Conservation (phyloP, 805 yeast species). For the Jamesozyma piceae region DNA sequence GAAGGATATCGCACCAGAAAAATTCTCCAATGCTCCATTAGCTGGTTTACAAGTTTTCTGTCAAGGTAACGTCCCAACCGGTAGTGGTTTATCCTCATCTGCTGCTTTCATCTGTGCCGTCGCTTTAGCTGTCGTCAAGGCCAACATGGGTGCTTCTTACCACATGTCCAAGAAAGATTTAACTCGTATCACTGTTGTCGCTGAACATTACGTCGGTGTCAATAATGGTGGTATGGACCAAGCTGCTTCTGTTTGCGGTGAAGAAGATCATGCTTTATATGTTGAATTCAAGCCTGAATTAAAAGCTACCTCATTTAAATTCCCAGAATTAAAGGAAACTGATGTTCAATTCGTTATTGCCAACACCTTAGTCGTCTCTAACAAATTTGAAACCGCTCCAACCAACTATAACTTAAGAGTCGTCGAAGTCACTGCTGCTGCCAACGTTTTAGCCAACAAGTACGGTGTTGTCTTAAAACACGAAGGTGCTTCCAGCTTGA, state of each 20-base stretch:
- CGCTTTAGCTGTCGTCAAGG: slow-evolving; percentile 46
- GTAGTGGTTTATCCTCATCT: slow-evolving; percentile 61
- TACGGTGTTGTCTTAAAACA: slow-evolving; percentile 37
- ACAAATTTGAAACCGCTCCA: slow-evolving; percentile 63
- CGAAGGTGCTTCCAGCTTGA: slow-evolving; percentile 28
- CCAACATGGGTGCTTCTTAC: slow-evolving; percentile 35
- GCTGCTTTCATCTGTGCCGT: slow-evolving; percentile 66
- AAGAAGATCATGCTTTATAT: slow-evolving; percentile 45
- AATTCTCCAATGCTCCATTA: slow-evolving; percentile 25
- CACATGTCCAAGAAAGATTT: slow-evolving; percentile 42
- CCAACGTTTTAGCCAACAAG: slow-evolving; percentile 44
- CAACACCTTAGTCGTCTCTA: slow-evolving; percentile 50
- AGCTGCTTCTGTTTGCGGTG: slow-evolving; percentile 61
- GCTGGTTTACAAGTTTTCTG: slow-evolving; percentile 45
- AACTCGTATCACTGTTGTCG: slow-evolving; percentile 50
- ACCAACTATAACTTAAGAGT: slow-evolving; percentile 60
- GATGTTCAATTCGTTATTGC: slow-evolving; percentile 50
- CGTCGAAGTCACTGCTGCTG: slow-evolving; percentile 60
- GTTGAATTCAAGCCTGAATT: slow-evolving; percentile 54
- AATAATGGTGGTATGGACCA: slow-evolving; percentile 77
- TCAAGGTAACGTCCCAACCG: slow-evolving; percentile 62
- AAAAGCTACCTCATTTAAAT: slow-evolving; percentile 43
- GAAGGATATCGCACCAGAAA: slow-evolving; percentile 22
- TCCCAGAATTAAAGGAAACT: slow-evolving; percentile 38
- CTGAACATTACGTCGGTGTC: slow-evolving; percentile 65